These are phyloP conservation scores for Penicillium daleae DNA, from an alignment of 495 filamentous ascomycete species.

Conservation along the genomic window DNA sequence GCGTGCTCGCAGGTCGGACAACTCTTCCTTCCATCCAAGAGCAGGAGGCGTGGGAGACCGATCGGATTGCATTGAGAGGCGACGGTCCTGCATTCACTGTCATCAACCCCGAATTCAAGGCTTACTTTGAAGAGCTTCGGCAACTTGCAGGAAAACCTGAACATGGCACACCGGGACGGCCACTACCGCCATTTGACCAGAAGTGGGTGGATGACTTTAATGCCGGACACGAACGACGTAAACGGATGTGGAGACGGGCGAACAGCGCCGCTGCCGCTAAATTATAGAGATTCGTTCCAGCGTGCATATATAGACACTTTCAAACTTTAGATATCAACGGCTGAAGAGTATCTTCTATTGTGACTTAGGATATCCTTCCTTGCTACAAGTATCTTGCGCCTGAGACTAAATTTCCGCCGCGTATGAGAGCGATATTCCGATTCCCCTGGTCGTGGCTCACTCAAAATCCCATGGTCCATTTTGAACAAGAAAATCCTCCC, in stretches of 20 bases:
- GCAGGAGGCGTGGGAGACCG: constrained; percentile 56
- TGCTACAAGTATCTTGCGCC: no score
- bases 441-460: neutral
- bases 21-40: constrained; percentile 44
- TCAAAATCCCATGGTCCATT: neutral
- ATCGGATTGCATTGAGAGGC: constrained; percentile 51
- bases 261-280: constrained; percentile 37
- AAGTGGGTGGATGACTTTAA: constrained; percentile 55
- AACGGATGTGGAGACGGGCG: constrained; percentile 51
- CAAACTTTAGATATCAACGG: neutral
- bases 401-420: no score
- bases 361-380: no score
- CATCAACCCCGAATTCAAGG: constrained; percentile 57
- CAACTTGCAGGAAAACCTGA: constrained; percentile 50
- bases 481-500: neutral
- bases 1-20: constrained; percentile 56
- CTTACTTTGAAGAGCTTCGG: constrained; percentile 57
- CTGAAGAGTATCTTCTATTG: neutral
- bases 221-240: constrained; percentile 51
- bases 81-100: constrained; percentile 54
- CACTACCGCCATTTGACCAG: constrained; percentile 50
- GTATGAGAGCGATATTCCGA: no score
- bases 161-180: constrained; percentile 38
- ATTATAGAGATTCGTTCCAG: neutral
- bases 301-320: neutral